Evolutionary conservation across 2,329 filamentous ascomycete genomes (phyloP), one percentile per base, ranked within the genome.

Genomic region (Pseudogymnoascus sp.): DNA sequence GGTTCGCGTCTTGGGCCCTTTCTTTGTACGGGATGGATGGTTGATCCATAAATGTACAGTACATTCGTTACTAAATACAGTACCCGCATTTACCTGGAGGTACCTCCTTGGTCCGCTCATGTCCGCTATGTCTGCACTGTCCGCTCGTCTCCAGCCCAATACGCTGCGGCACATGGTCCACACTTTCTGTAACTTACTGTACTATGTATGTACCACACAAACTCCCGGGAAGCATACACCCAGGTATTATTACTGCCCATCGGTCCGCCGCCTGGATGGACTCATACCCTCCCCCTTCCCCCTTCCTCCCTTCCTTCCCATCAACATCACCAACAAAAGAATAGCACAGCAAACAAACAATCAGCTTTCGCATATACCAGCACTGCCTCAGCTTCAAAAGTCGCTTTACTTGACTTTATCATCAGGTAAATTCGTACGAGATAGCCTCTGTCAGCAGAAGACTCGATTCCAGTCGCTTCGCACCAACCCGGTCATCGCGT

Each of bases 401-500:
- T 55, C 49, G 49, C 28, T 55, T 55, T 55, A 55, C 49, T 55
- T 55, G 49, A 19, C 49, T 12, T 55, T 19, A 55, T 33, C 45
- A 30, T 30, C 49, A 55, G 35, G 28, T 55, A 55, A 55, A 55
- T 35, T 33, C 28, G 28, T 19, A 55, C 49, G 49, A 55, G 49
- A 55, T 55, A 19, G 49, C 28, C 49, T 7, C 49, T 55, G 28
- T 55, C 49, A 33, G 5, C 58, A 60, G 38, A 42, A 38, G 38
- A 60, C 58, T 42, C 22, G 58, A 60, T 77, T 79, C 75, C 72
- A 72, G 78, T 75, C 75, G 76, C 78, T 78, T 76, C 82, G 84
- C 82, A 82, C 82, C 82, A 82, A 80, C 78, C 76, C 74, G 81
- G 80, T 80, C 75, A 76, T 84, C 81, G 78, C 81, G 76, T 75